Base-by-base conservation (phyloP, 1,284 basidiomycete species). In the Pseudozyma sp. region DNA sequence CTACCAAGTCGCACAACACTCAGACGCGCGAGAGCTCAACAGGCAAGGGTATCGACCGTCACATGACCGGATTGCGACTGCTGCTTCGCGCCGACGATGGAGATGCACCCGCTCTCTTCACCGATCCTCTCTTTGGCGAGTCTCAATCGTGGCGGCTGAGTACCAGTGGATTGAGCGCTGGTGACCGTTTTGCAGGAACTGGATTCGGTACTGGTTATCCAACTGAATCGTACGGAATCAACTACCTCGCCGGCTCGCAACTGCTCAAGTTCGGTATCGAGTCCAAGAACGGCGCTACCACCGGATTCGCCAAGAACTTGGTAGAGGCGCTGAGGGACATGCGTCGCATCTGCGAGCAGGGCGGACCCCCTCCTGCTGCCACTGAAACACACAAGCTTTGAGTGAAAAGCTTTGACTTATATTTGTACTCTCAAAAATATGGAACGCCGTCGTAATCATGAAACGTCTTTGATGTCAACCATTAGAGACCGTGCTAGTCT, bases 201-300 rank as follows among this genome's bases (percentile, higher is more conserved):
- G 95, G 95, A 87, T 91, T 85, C 75, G 90, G 86, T 70, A 66
- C 38, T 42, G 77, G 83, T 53, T 80, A 78, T 59, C 70, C 77
- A 6, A 52, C 57, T 21, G 79, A 80, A 39, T 78, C 73, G 43
- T 76, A 77, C 55, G 75, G 80, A 12, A 79, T 76, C 65, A 81
- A 80, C 62, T 76, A 98, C 85, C 89, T 97, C 70, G 90, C 92
- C 62, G 94, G 91, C 16, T 89, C 91, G 14, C 87, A 91, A 58
- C 87, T 91, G 70, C 89, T 98, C 86, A 97, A 95, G 86, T 96
- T 98, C 86, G 96, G 96, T 2, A 91, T 98, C 82, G 95, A 98
- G 86, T 93, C 92, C 59, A 98, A 98, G 86, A 83, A 86, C 39
- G 95, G 93, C 31, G 92, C 92, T 34, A 95, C 94, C 11, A 87